Evolutionary conservation across 1,284 basidiomycete species (phyloP).

Genomic region (Microbotryum silenes-acaulis): DNA sequence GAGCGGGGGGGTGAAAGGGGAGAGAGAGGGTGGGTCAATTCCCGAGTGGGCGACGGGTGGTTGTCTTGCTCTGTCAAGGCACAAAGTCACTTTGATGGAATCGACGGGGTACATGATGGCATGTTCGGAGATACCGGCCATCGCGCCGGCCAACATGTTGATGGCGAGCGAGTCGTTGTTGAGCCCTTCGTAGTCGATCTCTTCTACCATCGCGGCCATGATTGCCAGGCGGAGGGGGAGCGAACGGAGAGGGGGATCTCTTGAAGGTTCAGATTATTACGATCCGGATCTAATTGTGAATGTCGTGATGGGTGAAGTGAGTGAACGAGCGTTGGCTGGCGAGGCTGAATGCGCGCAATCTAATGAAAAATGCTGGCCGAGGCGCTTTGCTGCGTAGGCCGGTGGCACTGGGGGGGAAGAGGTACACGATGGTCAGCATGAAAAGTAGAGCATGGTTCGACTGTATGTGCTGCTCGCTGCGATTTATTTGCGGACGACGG

Average conservation of each 20-base stretch:
- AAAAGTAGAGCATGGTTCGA: not conserved
- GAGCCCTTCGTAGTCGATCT: constrained; percentile 31
- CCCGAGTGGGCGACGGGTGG: not conserved
- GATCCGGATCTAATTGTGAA: too few species aligned
- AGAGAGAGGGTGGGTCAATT: too few species aligned
- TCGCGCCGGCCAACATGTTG: constrained; percentile 93
- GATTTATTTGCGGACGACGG: too few species aligned
- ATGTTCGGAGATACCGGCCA: constrained; percentile 98
- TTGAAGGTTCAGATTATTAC: not conserved
- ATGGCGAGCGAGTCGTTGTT: constrained; percentile 46
- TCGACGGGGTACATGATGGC: constrained; percentile 98
- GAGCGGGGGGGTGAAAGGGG: not conserved
- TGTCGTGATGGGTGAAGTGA: not conserved
- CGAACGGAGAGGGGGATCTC: not conserved
- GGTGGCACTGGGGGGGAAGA: not conserved
- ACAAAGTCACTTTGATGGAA: constrained; percentile 75
- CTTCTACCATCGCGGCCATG: constrained; percentile 16
- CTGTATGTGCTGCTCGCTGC: not conserved
- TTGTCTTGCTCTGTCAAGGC: not conserved
- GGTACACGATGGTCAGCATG: not conserved
- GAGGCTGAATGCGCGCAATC: not conserved
- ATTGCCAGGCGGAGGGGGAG: not conserved
- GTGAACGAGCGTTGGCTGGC: not conserved
- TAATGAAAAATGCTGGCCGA: not conserved
- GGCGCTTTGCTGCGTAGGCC: not conserved